Percentiles rank a stretch among this genome's conserved stretches.
These are phyloP conservation scores for Aeminium ludgeri DNA, from an alignment of 495 filamentous ascomycete genomes.

Conservation along the genomic window DNA sequence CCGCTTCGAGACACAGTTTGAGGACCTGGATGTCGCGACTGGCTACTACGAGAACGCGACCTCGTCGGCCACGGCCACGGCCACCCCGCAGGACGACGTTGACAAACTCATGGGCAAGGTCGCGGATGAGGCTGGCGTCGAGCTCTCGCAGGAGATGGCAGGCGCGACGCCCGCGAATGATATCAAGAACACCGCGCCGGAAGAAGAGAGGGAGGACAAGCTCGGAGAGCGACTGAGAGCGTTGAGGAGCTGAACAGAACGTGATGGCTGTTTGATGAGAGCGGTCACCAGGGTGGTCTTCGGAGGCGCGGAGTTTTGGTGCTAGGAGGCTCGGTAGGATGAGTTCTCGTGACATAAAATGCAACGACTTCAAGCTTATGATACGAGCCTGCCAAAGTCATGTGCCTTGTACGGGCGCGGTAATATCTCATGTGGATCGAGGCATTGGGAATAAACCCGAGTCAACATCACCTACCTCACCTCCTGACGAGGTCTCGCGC, in stretches of 20 bases:
- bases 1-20: conserved; percentile 66
- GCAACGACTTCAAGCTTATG: no score
- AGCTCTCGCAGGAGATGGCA: conserved; percentile 51
- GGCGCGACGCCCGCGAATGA: conserved; percentile 30
- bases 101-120: conserved; percentile 64
- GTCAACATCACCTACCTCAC: no score
- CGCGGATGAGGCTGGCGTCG: conserved; percentile 66
- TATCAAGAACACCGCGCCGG: conserved; percentile 18
- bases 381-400: no score
- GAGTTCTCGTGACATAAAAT: not conserved
- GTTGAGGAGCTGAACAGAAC: conserved; percentile 27
- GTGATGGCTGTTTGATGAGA: no score
- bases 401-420: no score
- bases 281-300: not conserved
- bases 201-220: conserved; percentile 30
- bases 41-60: conserved; percentile 76
- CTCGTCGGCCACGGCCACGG: conserved; percentile 51
- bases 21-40: conserved; percentile 67
- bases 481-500: no score
- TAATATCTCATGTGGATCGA: no score
- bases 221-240: conserved; percentile 32
- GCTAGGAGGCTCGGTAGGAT: not conserved
- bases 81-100: conserved; percentile 68
- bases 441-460: no score
- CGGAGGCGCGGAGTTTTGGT: not conserved